Evolutionary conservation across 2,329 filamentous ascomycete species (phyloP), one percentile per base, ranked within the genome.

Genomic region (Aspergillus sp.): DNA sequence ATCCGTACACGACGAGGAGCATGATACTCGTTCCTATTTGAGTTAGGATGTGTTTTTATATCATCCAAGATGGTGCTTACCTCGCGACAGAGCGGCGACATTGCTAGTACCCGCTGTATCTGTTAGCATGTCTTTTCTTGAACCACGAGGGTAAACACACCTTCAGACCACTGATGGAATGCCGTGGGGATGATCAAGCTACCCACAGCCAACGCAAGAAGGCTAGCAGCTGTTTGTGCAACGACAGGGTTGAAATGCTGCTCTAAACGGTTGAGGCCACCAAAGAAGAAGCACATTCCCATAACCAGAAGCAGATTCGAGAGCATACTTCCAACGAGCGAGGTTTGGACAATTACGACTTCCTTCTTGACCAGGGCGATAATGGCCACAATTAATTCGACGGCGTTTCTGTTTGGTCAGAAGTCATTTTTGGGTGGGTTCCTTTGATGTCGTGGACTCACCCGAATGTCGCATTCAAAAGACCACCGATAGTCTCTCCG

Each of bases 231-330:
- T 0, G 90, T 95, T 67, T 95, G 90, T 0, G 90, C 90, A 5
- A 96, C 90, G 0, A 88, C 91, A 30, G 86, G 82, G 73, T 96
- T 95, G 79, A 96, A 97, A 67, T 82, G 84, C 66, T 96, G 91
- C 64, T 94, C 86, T 23, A 80, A 63, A 23, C 90, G 82, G 50
- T 86, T 84, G 57, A 94, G 66, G 3, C 89, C 89, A 44, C 88
- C 90, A 51, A 88, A 85, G 73, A 95, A 93, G 76, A 94, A 96
- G 65, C 85, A 93, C 82, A 90, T 94, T 48, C 89, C 90, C 75
- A 95, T 74, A 45, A 95, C 88, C 12, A 95, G 80, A 3, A 95
- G 79, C 49, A 97, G 69, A 64, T 96, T 96, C 38, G 90, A 95
- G 19, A 96, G 75, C 66, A 96, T 95, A 67, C 85, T 90, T 48